phyloP scores from a whole-genome alignment of 441 rosid genomes.

The Adansonia madagascariensis region DNA sequence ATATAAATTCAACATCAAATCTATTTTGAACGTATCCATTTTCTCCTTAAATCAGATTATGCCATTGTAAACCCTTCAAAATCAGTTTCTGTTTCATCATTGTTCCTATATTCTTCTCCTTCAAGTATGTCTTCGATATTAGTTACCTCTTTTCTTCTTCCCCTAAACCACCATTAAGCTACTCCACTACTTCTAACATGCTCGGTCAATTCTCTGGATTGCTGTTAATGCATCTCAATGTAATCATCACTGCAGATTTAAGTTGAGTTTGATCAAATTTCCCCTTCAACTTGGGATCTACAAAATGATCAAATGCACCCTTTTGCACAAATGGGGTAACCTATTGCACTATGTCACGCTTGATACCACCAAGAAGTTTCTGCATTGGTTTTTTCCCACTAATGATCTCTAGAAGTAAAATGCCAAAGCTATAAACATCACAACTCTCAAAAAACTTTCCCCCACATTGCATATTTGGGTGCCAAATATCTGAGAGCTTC shows the following conservation, averaged over 20 bases:
- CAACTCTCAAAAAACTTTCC: constrained; percentile 47
- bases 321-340: constrained; percentile 43
- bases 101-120: constrained; percentile 12
- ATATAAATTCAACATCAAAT: neutral
- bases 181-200: constrained; percentile 43
- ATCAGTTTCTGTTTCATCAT: constrained; percentile 14
- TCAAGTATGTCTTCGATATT: constrained; percentile 3
- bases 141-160: constrained; percentile 36
- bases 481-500: constrained; percentile 52
- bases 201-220: constrained; percentile 43
- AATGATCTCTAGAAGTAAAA: constrained; percentile 43
- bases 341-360: constrained; percentile 53
- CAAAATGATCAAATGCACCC: constrained; percentile 38
- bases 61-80: constrained; percentile 28
- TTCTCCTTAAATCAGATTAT: constrained; percentile 20
- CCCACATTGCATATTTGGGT: constrained; percentile 59
- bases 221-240: constrained; percentile 39
- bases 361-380: constrained; percentile 44
- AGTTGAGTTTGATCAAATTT: constrained; percentile 36
- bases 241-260: constrained; percentile 35
- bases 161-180: constrained; percentile 37
- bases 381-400: constrained; percentile 47
- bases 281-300: constrained; percentile 40
- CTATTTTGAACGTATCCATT: constrained; percentile 15
- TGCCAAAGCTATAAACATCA: constrained; percentile 52